These are phyloP conservation scores for Monilinia aucupariae DNA, from an alignment of 2,329 filamentous ascomycete genomes.

Conservation along the genomic window DNA sequence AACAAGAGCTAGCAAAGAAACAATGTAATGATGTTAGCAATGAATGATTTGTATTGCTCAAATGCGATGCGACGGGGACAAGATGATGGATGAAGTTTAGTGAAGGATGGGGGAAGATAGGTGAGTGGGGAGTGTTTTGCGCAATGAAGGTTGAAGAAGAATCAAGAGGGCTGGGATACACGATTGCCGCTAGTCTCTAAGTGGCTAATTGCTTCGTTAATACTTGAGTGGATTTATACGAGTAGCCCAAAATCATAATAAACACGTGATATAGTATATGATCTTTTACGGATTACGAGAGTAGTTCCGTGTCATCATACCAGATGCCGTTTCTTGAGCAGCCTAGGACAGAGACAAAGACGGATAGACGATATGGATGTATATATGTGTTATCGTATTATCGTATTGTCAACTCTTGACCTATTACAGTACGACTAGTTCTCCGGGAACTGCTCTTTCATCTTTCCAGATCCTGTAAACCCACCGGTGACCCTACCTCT, in stretches of 20 bases:
- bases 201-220: not conserved
- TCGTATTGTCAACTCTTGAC: too few relatives aligned
- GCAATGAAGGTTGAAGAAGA: conserved; percentile 12
- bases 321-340: too few relatives aligned
- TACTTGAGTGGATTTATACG: not conserved
- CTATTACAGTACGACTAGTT: too few relatives aligned
- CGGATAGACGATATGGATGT: too few relatives aligned
- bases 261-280: not conserved
- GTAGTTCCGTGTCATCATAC: too few relatives aligned
- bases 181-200: not conserved
- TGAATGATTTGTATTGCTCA: not conserved
- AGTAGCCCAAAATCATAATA: not conserved
- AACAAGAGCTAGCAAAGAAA: not conserved
- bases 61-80: conserved; percentile 2
- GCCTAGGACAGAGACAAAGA: too few relatives aligned
- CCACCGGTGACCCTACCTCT: too few relatives aligned
- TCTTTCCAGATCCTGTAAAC: too few relatives aligned
- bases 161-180: conserved; percentile 17
- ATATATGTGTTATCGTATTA: too few relatives aligned
- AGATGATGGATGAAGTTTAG: not conserved
- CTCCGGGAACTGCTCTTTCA: too few relatives aligned
- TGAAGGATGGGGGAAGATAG: conserved; percentile 3
- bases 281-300: too few relatives aligned
- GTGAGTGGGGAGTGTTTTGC: conserved; percentile 7
- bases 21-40: not conserved